These are phyloP conservation scores for Anthoceros angustus DNA, from an alignment of 225 moss, liverwort and hornwort genomes.

Conservation along the genomic window DNA sequence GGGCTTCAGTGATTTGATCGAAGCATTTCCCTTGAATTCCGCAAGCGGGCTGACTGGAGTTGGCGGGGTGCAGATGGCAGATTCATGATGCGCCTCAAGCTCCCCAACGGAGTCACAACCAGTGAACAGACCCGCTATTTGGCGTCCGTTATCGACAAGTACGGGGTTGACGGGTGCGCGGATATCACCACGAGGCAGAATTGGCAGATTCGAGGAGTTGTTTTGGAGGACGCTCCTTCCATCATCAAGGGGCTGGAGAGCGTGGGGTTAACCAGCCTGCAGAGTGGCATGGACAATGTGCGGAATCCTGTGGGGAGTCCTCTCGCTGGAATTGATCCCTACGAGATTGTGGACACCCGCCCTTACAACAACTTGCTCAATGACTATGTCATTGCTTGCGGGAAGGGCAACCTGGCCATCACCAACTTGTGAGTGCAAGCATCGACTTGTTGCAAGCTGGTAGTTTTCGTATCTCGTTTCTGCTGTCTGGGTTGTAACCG, in stretches of 20 bases:
- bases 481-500: slow-evolving; percentile 6
- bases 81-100: slow-evolving; percentile 93
- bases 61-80: slow-evolving; percentile 38
- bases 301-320: slow-evolving; percentile 79
- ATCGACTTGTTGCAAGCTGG: not conserved
- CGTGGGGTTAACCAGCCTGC: slow-evolving; percentile 52
- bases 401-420: slow-evolving; percentile 53
- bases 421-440: slow-evolving; percentile 34
- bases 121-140: slow-evolving; percentile 67
- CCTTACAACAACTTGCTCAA: slow-evolving; percentile 47
- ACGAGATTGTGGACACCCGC: slow-evolving; percentile 63
- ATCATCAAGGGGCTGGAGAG: slow-evolving; percentile 41
- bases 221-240: slow-evolving; percentile 57
- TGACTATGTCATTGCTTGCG: slow-evolving; percentile 38
- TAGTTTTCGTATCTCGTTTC: slow-evolving; percentile 10
- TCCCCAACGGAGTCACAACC: slow-evolving; percentile 81
- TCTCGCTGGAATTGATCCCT: slow-evolving; percentile 73
- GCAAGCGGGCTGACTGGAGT: not conserved
- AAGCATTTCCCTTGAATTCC: not conserved
- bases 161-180: slow-evolving; percentile 75
- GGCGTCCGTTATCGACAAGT: slow-evolving; percentile 61
- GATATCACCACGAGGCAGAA: slow-evolving; percentile 90
- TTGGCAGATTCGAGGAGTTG: slow-evolving; percentile 83
- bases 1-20: not conserved
- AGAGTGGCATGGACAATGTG: slow-evolving; percentile 97